These are phyloP conservation scores for Talaromyces trachyspermus DNA, from an alignment of 495 filamentous ascomycete genomes.

Conservation along the genomic window DNA sequence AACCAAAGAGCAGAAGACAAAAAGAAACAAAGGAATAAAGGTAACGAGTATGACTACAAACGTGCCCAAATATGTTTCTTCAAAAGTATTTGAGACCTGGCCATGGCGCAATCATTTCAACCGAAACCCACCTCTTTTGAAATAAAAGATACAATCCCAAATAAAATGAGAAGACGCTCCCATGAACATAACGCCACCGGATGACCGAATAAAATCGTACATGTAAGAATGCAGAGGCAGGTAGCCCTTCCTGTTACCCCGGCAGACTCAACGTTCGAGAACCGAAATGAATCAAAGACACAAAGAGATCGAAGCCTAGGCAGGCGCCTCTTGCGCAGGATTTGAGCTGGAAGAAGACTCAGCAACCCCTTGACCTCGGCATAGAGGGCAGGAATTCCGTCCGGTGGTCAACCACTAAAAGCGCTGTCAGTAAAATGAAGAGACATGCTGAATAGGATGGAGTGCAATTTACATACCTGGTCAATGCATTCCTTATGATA, in stretches of 20 bases:
- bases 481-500: constrained; percentile 74
- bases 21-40: not conserved
- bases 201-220: not conserved
- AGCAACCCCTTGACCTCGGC: constrained; percentile 60
- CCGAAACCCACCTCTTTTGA: not conserved
- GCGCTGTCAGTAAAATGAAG: not conserved
- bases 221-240: not conserved
- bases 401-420: constrained; percentile 70
- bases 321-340: constrained; percentile 3
- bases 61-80: not conserved
- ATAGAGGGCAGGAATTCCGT: constrained; percentile 71
- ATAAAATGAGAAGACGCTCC: not conserved
- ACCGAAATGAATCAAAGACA: not conserved
- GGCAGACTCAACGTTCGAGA: too few relatives aligned
- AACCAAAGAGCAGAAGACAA: not conserved
- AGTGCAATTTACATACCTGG: constrained; percentile 44
- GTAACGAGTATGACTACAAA: too few relatives aligned
- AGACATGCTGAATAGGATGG: not conserved
- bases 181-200: not conserved
- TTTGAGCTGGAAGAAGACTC: constrained; percentile 21
- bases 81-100: not conserved
- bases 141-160: not conserved
- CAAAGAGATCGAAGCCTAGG: not conserved
- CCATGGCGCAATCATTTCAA: not conserved
- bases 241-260: not conserved